Base-by-base conservation (phyloP, 108 stramenopile genomes). In the Nannochloropsis granulata region DNA sequence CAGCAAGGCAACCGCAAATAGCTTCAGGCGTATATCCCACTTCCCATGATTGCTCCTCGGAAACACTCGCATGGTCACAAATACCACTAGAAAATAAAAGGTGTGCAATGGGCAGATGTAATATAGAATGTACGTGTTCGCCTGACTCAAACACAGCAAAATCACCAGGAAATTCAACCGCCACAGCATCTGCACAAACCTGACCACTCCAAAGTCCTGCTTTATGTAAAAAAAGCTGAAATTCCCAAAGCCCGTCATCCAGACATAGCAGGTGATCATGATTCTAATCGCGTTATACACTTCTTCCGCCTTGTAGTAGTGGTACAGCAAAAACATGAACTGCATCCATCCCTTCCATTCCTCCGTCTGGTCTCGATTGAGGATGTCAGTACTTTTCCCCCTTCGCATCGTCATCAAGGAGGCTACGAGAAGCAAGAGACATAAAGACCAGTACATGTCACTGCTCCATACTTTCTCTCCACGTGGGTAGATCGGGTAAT, bases 311-410 rank as follows among this genome's bases (percentile, higher is more conserved):
- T 94, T 93, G 90, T 95, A 96, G 91, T 99, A 99, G 83, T 99
- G 96, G 91, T 97, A 99, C 14, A 98, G 90, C 45, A 99, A 88
- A 86, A 99, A 98, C 87, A 96, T 94, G 86, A 95, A 95, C 91
- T 98, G 97, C 98, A 99, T 99, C 96, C 96, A 97, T 43, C 96
- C 96, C 87, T 99, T 99, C 98, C 98, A 99, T 87, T 99, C 98
- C 85, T 98, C 96, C 0, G 98, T 99, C 88, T 99, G 98, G 86
- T 97, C 92, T 81, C 97, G 93, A 91, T 97, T 96, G 21, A 98
- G 90, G 24, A 98, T 88, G 43, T 86, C 85, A 5, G 88, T 83
- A 14, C 79, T 25, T 82, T 88, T 88, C n/a, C 83, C 83, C 83
- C 83, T 89, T 43, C 89, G 87, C 10, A 89, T 71, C 25, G 88